Evolutionary conservation across 768 basidiomycete genomes (phyloP).

Genomic region (Mycena filopes): DNA sequence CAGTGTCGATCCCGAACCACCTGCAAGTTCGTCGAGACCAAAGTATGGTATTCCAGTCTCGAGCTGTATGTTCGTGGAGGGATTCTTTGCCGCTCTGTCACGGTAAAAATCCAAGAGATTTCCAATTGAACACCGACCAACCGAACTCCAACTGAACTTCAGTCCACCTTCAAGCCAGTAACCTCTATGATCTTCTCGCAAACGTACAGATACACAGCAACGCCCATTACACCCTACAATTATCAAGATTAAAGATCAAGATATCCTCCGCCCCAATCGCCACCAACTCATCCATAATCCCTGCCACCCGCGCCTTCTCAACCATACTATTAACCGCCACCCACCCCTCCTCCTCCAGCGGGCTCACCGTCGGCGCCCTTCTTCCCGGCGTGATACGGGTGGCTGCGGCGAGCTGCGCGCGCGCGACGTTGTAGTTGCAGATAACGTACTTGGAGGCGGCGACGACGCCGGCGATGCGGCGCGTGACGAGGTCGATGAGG

Average conservation of each 20-base stretch:
- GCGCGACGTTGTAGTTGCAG: constrained; percentile 92
- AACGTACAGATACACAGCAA: no score
- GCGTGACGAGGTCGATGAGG: constrained; percentile 83
- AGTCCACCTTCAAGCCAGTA: no score
- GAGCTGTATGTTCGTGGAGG: no score
- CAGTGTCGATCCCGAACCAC: no score
- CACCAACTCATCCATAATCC: constrained; percentile 89
- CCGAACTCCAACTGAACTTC: no score
- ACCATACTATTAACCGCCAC: constrained; percentile 95
- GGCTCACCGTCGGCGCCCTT: constrained; percentile 87
- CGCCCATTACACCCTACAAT: constrained; percentile 82
- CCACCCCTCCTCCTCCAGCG: constrained; percentile 87
- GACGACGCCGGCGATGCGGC: constrained; percentile 91
- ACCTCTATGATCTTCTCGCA: no score
- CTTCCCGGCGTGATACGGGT: constrained; percentile 86
- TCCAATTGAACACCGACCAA: no score
- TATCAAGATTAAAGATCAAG: constrained; percentile 88
- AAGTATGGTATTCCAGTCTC: no score
- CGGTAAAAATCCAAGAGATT: no score
- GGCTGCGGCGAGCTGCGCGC: constrained; percentile 70
- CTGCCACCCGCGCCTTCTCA: constrained; percentile 81
- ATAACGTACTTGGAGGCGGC: constrained; percentile 89
- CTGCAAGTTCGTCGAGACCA: no score
- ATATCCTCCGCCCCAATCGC: constrained; percentile 91
- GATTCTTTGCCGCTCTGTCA: no score